Evolutionary conservation across 1,139 yeast genomes (phyloP), one percentile per base, ranked within the genome.

Genomic region (Wickerhamomyces sp.): DNA sequence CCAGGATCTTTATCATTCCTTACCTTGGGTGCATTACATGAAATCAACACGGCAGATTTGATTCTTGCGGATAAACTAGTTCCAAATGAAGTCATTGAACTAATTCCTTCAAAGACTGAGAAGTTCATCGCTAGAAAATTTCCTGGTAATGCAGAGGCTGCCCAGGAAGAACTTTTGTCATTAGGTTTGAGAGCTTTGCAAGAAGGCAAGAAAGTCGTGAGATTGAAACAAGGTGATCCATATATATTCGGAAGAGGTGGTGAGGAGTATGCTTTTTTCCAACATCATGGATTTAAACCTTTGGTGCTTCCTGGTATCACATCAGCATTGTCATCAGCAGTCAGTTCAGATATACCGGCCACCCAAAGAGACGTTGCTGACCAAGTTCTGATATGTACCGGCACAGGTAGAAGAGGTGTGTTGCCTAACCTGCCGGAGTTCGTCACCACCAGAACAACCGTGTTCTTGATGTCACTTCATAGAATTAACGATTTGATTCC

Each of bases 191-290:
- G 69, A 26, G 82, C 80, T 0, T 57, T 87, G 24, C 43, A 64
- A 26, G 61, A 70, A 36, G 96, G 96, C 13, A 70, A 76, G 47
- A 76, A 75, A 41, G 96, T 91, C 1, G 93, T 91, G 4, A 69
- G 98, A 38, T 69, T 91, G 45, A 91, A 91, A 57, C 98, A 91
- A 62, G 98, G 98, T 28, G 98, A 91, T 57, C 97, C 98, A 6
- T 91, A 87, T 59, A 85, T 91, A 23, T 91, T 87, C 57, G 98
- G 98, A 5, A 77, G 98, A 45, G 98, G 98, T 26, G 96, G 96
- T 23, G 97, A 91, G 61, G 98, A 91, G 55, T 86, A 59, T 53
- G 54, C 74, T 14, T 88, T 67, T 56, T 91, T 89, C 58, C 55
- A 68, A 22, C 51, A 63, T 13, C 74, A 80, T 43, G 96, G 96